A percentile compares a stretch with the other conserved stretches of the same genome.
Conservation (phyloP, 805 yeast species). For the Henningerozyma blattae region DNA sequence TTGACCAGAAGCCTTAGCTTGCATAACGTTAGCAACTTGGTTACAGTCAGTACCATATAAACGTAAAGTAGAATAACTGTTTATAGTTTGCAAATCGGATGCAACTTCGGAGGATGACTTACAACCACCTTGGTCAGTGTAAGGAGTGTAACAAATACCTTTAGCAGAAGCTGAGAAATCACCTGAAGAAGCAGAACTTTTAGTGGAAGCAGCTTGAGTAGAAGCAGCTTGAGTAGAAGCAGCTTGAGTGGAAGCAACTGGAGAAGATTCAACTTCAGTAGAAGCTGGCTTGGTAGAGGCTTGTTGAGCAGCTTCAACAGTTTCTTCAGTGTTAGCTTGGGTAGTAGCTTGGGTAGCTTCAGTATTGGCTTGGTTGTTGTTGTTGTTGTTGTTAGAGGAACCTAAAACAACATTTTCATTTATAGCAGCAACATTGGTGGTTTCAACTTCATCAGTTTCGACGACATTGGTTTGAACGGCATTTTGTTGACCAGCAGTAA, state of each 20-base stretch:
- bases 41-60: conserved; percentile 79
- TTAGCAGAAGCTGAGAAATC: conserved; percentile 34
- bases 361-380: too few species aligned
- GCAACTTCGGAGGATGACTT: conserved; percentile 48
- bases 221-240: conserved; percentile 25
- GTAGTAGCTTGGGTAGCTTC: conserved; percentile 12
- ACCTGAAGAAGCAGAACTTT: conserved; percentile 23
- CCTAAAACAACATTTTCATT: conserved; percentile 7
- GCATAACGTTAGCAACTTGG: conserved; percentile 64
- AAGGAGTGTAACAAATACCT: conserved; percentile 80
- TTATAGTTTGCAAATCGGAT: conserved; percentile 42
- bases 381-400: neutral
- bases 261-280: conserved; percentile 12
- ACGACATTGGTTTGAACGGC: conserved; percentile 19
- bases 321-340: conserved; percentile 15
- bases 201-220: conserved; percentile 19
- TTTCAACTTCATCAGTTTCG: conserved; percentile 18
- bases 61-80: conserved; percentile 52
- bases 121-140: conserved; percentile 56
- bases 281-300: conserved; percentile 18
- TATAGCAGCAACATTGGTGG: conserved; percentile 5
- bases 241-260: conserved; percentile 13
- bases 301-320: conserved; percentile 19
- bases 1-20: conserved; percentile 51
- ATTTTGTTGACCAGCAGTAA: conserved; percentile 13